Percentiles rank a stretch among this genome's conserved stretches.
These are phyloP conservation scores for Macrophomina pseudophaseolina DNA, from an alignment of 2,329 filamentous ascomycete genomes.

Conservation along the genomic window DNA sequence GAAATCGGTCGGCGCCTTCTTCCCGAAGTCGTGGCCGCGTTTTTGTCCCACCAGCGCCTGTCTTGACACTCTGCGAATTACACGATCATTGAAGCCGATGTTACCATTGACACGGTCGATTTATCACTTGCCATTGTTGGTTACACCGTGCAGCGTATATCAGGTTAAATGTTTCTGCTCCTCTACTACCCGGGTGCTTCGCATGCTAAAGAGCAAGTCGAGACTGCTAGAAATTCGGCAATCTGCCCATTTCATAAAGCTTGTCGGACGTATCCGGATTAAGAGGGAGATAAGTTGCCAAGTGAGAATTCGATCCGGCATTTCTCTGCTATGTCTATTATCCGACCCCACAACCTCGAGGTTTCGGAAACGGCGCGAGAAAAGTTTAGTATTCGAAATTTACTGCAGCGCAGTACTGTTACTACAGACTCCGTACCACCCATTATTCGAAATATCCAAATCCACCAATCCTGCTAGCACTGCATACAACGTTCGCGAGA, in stretches of 20 bases:
- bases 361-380: no score
- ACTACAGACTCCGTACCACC: slow-evolving; percentile 10
- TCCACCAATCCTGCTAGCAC: slow-evolving; percentile 9
- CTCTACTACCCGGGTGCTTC: no score
- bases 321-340: no score
- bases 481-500: not conserved
- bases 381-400: not conserved
- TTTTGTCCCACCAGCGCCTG: not conserved
- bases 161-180: no score
- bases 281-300: no score
- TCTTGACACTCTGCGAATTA: not conserved
- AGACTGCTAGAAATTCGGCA: no score
- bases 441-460: not conserved
- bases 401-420: not conserved
- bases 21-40: slow-evolving; percentile 15
- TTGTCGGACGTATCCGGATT: not conserved
- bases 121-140: no score
- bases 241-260: not conserved
- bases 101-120: not conserved
- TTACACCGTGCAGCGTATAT: no score
- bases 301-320: no score
- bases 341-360: no score
- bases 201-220: no score
- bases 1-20: slow-evolving; percentile 12
- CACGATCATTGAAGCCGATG: not conserved